Base-by-base conservation (phyloP, 352 stramenopile species). In the Phytophthora pseudosyringae region DNA sequence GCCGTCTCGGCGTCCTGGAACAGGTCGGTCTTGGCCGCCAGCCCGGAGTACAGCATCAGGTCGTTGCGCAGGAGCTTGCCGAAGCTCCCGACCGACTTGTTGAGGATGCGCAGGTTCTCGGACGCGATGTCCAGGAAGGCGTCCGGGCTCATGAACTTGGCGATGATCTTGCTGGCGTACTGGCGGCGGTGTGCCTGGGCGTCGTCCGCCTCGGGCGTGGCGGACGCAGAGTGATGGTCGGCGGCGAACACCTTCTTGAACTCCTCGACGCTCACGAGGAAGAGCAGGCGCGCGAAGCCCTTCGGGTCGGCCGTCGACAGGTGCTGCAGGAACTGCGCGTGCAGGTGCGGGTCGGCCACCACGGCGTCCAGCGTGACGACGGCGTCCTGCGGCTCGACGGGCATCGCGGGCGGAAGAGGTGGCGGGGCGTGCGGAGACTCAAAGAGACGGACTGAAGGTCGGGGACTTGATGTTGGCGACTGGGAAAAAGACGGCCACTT, bases 191-290 rank as follows among this genome's bases (percentile, higher is more conserved):
- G 69, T 18, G 73, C 60, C 21, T 74, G 67, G 4, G 58, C 63
- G 8, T 79, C 69, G 3, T 64, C 60, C 1, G 21, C 21, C 1
- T 66, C 50, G 1, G 70, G 62, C 3, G 71, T 65, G 15, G 41
- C 41, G 3, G 58, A 29, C 8, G 64, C 29, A 4, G 44, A 36
- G 11, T 48, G 47, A 21, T 68, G 54, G 48, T 57, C 45, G n/a
- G 40, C 32, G 8, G 32, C 65, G 45, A 91, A 65, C 7, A 93
- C 73, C 47, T 91, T 91, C 74, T 95, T 95, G 73, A 94, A 95
- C 65, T 95, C 87, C 21, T 95, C 87, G 4, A 95, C 87, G 41
- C 85, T 94, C 57, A 95, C 87, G n/a, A 95, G 75, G 50, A 95
- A 95, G 38, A 95, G 70, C 35, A 95, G 66, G 4, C 83, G 86